A percentile compares a stretch with the other conserved stretches of the same genome.
phyloP scores from a whole-genome alignment of 2,329 filamentous ascomycete genomes.

The Coleophoma cylindrospora region DNA sequence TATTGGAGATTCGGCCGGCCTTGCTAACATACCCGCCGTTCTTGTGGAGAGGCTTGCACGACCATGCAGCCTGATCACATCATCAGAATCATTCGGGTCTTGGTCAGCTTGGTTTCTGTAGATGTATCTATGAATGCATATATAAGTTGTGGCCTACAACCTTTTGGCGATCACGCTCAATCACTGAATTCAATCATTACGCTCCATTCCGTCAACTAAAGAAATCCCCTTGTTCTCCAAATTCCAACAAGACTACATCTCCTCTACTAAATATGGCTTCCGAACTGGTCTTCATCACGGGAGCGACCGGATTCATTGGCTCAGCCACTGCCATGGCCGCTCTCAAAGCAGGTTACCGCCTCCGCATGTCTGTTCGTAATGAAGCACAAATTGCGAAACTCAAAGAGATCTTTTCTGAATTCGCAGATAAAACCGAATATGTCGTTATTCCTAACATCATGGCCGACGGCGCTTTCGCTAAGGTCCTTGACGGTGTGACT shows the following conservation, averaged over 20 bases:
- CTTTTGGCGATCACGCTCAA: neutral
- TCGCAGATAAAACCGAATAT: conserved; percentile 1
- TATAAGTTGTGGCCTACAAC: neutral
- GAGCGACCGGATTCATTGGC: conserved; percentile 20
- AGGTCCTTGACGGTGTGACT: conserved; percentile 6
- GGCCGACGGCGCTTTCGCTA: conserved; percentile 1
- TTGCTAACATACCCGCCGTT: neutral
- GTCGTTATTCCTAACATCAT: conserved; percentile 10
- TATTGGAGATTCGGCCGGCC: neutral
- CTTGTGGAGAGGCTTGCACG: neutral
- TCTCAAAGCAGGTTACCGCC: conserved; percentile 13
- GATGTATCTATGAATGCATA: neutral
- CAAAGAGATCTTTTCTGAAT: conserved; percentile 2
- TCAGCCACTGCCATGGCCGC: conserved; percentile 5
- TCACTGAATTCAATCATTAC: neutral
- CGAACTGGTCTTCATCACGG: conserved; percentile 15
- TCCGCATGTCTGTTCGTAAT: conserved; percentile 15
- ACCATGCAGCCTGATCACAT: neutral
- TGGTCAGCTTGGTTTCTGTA: no score
- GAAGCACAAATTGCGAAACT: conserved; percentile 10
- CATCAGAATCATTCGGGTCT: neutral
- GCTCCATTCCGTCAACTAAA: neutral
- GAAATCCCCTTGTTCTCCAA: neutral
- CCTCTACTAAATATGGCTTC: neutral
- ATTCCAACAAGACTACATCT: neutral